These are phyloP conservation scores for Pichia inconspicua DNA, from an alignment of 1,139 yeast species.

Conservation along the genomic window DNA sequence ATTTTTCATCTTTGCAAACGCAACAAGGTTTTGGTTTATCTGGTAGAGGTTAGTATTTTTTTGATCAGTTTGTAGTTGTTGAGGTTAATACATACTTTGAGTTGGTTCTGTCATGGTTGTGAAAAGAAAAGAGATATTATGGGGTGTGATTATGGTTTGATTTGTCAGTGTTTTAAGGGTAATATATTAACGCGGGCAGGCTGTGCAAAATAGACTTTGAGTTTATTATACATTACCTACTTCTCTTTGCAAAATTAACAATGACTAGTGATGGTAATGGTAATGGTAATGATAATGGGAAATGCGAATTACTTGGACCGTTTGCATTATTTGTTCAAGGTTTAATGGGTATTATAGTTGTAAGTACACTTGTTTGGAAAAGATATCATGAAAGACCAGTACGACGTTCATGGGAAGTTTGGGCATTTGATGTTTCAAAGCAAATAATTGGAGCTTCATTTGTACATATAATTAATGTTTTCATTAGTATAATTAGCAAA, in stretches of 20 bases:
- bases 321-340: conserved; percentile 61
- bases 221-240: no score
- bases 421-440: conserved; percentile 86
- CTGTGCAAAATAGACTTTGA: neutral
- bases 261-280: neutral
- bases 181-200: no score
- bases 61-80: neutral
- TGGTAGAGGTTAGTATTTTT: neutral
- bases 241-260: no score
- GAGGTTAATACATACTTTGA: neutral
- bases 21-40: conserved; percentile 91
- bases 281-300: conserved; percentile 2
- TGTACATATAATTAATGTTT: conserved; percentile 72
- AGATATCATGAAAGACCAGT: conserved; percentile 71
- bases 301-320: conserved; percentile 67
- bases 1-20: conserved; percentile 84
- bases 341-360: conserved; percentile 63
- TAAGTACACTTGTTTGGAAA: conserved; percentile 66
- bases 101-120: conserved; percentile 17
- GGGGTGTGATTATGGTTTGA: no score
- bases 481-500: conserved; percentile 43
- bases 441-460: conserved; percentile 84
- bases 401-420: conserved; percentile 77
- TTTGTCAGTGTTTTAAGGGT: no score
- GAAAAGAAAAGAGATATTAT: neutral